Evolutionary conservation across 2,329 filamentous ascomycete genomes (phyloP).

Genomic region (Neoascochyta sp.): DNA sequence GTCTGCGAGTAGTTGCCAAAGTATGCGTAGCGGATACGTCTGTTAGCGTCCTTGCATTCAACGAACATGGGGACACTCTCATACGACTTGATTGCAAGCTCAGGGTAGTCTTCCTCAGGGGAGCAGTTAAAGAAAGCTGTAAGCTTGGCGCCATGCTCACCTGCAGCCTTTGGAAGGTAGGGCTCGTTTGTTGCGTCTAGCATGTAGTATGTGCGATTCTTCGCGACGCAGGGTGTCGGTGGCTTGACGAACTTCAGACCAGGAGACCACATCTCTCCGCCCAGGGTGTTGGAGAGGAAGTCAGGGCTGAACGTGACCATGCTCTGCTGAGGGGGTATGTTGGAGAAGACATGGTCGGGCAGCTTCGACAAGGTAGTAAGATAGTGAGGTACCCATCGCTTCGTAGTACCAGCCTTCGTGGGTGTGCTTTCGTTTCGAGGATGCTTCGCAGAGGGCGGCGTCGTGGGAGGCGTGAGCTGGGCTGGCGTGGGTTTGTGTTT

Average conservation of each 20-base stretch:
- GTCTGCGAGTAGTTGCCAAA: constrained; percentile 46
- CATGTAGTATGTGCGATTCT: constrained; percentile 42
- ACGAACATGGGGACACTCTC: constrained; percentile 45
- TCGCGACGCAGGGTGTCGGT: constrained; percentile 22
- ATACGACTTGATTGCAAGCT: constrained; percentile 27
- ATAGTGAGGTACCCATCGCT: constrained; percentile 37
- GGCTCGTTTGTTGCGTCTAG: constrained; percentile 40
- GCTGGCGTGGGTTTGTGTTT: constrained; percentile 4
- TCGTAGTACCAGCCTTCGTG: constrained; percentile 10
- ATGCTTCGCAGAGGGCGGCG: constrained; percentile 7
- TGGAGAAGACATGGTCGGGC: constrained; percentile 1
- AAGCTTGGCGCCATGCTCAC: constrained; percentile 46
- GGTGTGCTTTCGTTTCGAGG: constrained; percentile 2
- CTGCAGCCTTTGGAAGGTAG: constrained; percentile 40
- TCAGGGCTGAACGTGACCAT: constrained; percentile 38
- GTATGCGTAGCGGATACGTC: constrained; percentile 37
- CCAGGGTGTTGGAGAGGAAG: constrained; percentile 38
- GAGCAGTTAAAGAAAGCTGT: constrained; percentile 45
- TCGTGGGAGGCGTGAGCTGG: constrained; percentile 10
- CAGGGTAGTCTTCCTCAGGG: constrained; percentile 24
- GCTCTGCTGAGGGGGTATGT: constrained; percentile 19
- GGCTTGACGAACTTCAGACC: constrained; percentile 39
- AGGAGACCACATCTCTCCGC: constrained; percentile 40
- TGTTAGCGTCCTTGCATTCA: constrained; percentile 7
- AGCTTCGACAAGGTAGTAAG: constrained; percentile 32